Percentiles rank a stretch among this genome's conserved stretches.
Conservation (phyloP, 257 asterid genomes). For the Nicotiana benthamiana region DNA sequence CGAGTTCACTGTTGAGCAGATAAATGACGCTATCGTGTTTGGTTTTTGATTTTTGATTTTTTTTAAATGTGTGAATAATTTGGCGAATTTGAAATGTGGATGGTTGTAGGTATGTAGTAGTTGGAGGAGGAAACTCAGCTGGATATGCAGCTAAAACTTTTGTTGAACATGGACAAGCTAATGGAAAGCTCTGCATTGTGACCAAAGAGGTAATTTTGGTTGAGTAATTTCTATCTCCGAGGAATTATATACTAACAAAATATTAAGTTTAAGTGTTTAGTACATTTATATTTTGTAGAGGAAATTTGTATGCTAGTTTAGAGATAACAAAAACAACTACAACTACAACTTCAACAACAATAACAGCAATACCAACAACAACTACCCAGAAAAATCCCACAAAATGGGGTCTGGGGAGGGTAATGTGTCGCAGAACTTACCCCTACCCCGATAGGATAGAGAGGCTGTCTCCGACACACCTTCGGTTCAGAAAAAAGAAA, state of each 20-base stretch:
- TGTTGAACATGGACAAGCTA: conserved; percentile 82
- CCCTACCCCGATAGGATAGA: too few species aligned
- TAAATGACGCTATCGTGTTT: not conserved
- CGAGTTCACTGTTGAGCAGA: not conserved
- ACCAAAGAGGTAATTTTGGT: conserved; percentile 64
- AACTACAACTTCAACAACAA: too few species aligned
- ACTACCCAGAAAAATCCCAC: too few species aligned
- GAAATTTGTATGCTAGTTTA: not conserved
- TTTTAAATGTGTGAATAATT: not conserved
- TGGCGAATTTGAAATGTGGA: not conserved
- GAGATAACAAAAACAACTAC: not conserved
- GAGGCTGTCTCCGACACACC: too few species aligned
- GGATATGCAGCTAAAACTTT: conserved; percentile 91
- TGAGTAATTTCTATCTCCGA: not conserved
- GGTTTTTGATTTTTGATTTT: not conserved
- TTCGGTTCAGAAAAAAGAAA: too few species aligned
- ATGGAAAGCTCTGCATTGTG: conserved; percentile 88
- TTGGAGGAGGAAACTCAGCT: conserved; percentile 95
- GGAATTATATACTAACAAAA: not conserved
- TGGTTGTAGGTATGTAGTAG: conserved; percentile 60
- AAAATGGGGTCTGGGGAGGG: too few species aligned
- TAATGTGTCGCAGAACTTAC: too few species aligned
- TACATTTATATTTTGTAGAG: not conserved
- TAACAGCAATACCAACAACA: rapidly evolving
- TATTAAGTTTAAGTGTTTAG: not conserved